Conservation (phyloP, 2,329 filamentous ascomycete genomes). For the Parafenestella ontariensis region DNA sequence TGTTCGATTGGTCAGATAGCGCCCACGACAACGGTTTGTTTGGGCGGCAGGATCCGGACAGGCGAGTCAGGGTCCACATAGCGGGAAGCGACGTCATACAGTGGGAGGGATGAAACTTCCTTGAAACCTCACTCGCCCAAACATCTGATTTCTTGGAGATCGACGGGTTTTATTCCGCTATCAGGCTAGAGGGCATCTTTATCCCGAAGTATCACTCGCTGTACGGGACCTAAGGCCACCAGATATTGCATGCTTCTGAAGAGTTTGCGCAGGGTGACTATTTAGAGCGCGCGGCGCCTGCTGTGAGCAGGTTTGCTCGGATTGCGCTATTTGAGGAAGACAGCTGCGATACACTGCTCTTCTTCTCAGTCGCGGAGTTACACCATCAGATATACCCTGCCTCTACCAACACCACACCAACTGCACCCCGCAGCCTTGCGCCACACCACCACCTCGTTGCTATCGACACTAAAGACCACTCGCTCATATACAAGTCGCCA, state of each 20-base stretch:
- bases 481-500: slow-evolving; percentile 5
- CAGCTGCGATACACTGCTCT: slow-evolving; percentile 5
- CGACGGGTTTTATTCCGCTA: slow-evolving; percentile 7
- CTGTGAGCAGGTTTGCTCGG: slow-evolving; percentile 5
- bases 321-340: slow-evolving; percentile 5
- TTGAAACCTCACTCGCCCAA: slow-evolving; percentile 5
- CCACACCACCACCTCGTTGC: not conserved
- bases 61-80: slow-evolving; percentile 5
- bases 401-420: not conserved
- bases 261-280: slow-evolving; percentile 2
- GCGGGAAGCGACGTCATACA: not conserved
- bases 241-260: slow-evolving; percentile 4
- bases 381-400: not conserved
- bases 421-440: not conserved
- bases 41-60: not conserved
- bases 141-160: not conserved
- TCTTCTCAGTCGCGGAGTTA: not conserved
- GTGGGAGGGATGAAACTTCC: not conserved
- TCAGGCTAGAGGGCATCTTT: slow-evolving; percentile 1
- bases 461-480: not conserved
- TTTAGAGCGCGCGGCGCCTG: slow-evolving; percentile 5
- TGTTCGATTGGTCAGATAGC: not conserved
- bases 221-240: slow-evolving; percentile 10
- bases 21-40: not conserved
- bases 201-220: slow-evolving; percentile 8